These are phyloP conservation scores for Amanita thiersii DNA, from an alignment of 768 basidiomycete genomes.

Conservation along the genomic window DNA sequence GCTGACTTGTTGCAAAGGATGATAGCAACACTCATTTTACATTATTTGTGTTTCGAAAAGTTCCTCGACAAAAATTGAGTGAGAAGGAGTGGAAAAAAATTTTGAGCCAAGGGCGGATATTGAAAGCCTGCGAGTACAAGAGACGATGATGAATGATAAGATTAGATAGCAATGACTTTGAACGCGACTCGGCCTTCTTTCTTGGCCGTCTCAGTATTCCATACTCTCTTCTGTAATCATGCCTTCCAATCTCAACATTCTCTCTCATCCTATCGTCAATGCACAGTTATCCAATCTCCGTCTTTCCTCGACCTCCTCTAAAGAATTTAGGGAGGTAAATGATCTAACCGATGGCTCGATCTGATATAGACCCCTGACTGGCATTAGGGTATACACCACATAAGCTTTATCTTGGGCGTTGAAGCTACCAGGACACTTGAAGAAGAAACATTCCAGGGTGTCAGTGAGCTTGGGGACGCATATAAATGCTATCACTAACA, in stretches of 20 bases:
- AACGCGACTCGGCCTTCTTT: too few species aligned
- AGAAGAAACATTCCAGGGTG: constrained; percentile 54
- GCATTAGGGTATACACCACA: constrained; percentile 58
- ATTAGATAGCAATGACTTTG: too few species aligned
- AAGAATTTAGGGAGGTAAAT: constrained; percentile 72
- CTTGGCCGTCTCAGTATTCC: too few species aligned
- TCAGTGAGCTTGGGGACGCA: constrained; percentile 30
- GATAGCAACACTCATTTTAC: constrained; percentile 80
- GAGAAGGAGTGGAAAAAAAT: constrained; percentile 57
- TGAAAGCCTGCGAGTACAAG: constrained; percentile 94
- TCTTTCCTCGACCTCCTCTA: constrained; percentile 48
- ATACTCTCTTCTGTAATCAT: too few species aligned
- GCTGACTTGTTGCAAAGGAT: constrained; percentile 44
- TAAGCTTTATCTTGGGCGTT: constrained; percentile 74
- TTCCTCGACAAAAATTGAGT: constrained; percentile 32
- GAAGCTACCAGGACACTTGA: constrained; percentile 71
- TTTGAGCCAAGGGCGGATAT: constrained; percentile 39
- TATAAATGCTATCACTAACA: too few species aligned
- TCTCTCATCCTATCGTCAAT: constrained; percentile 68
- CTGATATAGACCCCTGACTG: not conserved
- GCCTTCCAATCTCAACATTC: constrained; percentile 30
- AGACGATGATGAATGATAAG: constrained; percentile 41
- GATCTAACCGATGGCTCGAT: not conserved
- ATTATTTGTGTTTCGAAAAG: constrained; percentile 73
- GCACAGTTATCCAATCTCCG: constrained; percentile 68